Conservation (phyloP, 2,329 filamentous ascomycete species). For the Paraconiothyrium sp. region DNA sequence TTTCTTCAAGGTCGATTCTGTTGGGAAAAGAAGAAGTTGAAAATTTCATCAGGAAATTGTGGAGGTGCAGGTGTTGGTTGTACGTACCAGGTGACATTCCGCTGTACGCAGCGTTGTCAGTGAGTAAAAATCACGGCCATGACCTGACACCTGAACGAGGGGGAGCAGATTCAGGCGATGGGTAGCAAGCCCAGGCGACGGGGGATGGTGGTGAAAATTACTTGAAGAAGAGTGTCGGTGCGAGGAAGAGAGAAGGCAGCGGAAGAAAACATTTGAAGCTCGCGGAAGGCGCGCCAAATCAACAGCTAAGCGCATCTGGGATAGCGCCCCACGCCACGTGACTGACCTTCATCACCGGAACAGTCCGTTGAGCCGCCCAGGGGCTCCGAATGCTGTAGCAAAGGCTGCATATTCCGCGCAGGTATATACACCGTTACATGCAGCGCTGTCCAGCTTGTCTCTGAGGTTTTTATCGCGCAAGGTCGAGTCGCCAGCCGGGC, state of each 20-base stretch:
- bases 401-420: background rate
- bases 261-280: slow-evolving; percentile 5
- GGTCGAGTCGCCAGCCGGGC: slow-evolving; percentile 1
- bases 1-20: slow-evolving; percentile 90
- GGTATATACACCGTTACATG: background rate
- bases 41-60: slow-evolving; percentile 71
- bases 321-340: background rate
- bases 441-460: background rate
- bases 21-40: slow-evolving; percentile 84
- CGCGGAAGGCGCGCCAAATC: background rate
- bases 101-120: slow-evolving; percentile 8
- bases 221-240: slow-evolving; percentile 5
- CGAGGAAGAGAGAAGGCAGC: background rate
- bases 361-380: slow-evolving; percentile 2
- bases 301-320: background rate
- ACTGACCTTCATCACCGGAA: slow-evolving; percentile 6
- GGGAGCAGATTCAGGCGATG: background rate
- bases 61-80: slow-evolving; percentile 10
- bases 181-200: slow-evolving; percentile 7
- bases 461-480: background rate
- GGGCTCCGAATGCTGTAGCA: background rate
- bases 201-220: background rate
- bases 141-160: background rate
- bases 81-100: slow-evolving; percentile 29
- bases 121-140: background rate